phyloP scores from a whole-genome alignment of 2,329 filamentous ascomycete species.

The Fusarium algeriense region DNA sequence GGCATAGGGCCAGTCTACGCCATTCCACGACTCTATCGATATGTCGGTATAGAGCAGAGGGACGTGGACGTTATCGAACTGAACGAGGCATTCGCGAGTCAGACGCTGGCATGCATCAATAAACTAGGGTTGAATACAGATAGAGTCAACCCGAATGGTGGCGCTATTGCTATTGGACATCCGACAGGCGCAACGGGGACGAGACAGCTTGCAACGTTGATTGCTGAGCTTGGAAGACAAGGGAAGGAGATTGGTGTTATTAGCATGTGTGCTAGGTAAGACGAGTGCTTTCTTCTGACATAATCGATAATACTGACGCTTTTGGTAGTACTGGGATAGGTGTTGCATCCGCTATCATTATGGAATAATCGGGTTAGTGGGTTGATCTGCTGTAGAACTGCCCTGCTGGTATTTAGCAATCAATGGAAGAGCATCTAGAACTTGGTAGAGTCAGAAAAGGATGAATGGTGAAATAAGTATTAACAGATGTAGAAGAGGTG shows the following conservation, averaged over 20 bases:
- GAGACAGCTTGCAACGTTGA: constrained; percentile 16
- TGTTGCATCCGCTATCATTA: not conserved
- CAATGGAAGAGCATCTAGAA: too few relatives aligned
- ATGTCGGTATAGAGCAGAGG: constrained; percentile 71
- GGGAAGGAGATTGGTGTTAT: constrained; percentile 20
- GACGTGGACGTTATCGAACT: constrained; percentile 91
- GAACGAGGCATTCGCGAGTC: constrained; percentile 82
- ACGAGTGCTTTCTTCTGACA: rapidly evolving
- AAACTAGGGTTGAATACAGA: constrained; percentile 74
- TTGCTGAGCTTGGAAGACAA: constrained; percentile 2
- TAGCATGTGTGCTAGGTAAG: constrained; percentile 34
- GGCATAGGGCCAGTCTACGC: constrained; percentile 87
- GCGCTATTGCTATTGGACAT: constrained; percentile 90
- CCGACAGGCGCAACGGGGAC: constrained; percentile 85
- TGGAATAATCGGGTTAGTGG: not conserved
- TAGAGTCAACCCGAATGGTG: constrained; percentile 89
- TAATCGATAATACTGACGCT: not conserved
- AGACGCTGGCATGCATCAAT: constrained; percentile 76
- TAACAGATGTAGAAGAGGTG: too few relatives aligned
- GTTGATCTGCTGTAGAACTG: rapidly evolving
- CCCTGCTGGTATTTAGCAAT: not conserved
- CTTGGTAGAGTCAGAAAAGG: too few relatives aligned
- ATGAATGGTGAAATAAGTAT: too few relatives aligned
- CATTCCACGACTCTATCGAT: constrained; percentile 79
- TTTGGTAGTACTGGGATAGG: rapidly evolving